Evolutionary conservation across 2,329 filamentous ascomycete species (phyloP).

Genomic region (Bipolaris sorokiniana): DNA sequence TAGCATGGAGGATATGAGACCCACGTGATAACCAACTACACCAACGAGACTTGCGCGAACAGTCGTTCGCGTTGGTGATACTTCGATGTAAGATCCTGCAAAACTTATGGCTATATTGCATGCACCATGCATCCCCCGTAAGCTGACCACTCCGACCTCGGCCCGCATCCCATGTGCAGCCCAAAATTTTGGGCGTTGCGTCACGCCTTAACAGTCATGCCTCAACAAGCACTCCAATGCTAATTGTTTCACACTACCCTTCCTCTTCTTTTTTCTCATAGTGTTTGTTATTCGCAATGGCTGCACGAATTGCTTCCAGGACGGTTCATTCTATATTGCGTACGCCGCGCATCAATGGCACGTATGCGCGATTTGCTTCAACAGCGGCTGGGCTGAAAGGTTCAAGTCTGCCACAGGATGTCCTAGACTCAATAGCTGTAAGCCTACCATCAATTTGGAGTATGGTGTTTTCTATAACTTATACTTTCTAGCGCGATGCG

Average conservation of each 20-base stretch:
- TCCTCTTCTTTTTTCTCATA: conserved; percentile 12
- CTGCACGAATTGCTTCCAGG: conserved; percentile 39
- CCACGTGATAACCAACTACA: conserved; percentile 43
- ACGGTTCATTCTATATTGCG: conserved; percentile 36
- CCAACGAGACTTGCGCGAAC: conserved; percentile 29
- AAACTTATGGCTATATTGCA: background rate
- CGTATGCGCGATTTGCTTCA: conserved; percentile 47
- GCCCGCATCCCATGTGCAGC: conserved; percentile 17
- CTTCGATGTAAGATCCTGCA: background rate
- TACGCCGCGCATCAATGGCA: conserved; percentile 29
- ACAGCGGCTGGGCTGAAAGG: conserved; percentile 46
- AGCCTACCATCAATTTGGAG: background rate
- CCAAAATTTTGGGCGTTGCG: conserved; percentile 28
- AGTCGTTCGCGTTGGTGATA: conserved; percentile 10
- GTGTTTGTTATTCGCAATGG: conserved; percentile 30
- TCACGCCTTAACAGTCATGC: conserved; percentile 17
- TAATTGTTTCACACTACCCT: conserved; percentile 11
- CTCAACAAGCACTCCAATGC: conserved; percentile 8
- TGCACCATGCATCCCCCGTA: too few relatives aligned
- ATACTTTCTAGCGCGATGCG: conserved; percentile 37
- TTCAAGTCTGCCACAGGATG: conserved; percentile 51
- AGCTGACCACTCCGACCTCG: conserved; percentile 26
- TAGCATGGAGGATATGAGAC: conserved; percentile 35
- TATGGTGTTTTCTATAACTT: conserved; percentile 8
- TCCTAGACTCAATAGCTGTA: conserved; percentile 53